A percentile compares a stretch with the other conserved stretches of the same genome.
These are phyloP conservation scores for Clausena lansium DNA, from an alignment of 345 rosid genomes.

Conservation along the genomic window DNA sequence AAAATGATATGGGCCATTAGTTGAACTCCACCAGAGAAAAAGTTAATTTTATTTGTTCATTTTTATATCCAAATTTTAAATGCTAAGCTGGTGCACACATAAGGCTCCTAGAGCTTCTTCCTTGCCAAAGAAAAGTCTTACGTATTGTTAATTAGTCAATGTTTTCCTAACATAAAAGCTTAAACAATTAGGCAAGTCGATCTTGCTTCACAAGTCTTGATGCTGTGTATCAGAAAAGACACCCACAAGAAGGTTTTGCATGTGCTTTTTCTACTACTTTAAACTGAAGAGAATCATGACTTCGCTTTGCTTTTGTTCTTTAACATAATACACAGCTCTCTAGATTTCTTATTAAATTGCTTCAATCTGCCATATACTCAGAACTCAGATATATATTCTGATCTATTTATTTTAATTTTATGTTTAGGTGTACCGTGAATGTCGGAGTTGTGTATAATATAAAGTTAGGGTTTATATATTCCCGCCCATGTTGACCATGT, in stretches of 20 bases:
- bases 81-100: too few relatives aligned
- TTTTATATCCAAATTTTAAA: too few relatives aligned
- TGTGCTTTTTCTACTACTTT: slow-evolving; percentile 38
- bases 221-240: slow-evolving; percentile 16
- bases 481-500: slow-evolving; percentile 21
- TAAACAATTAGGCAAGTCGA: neutral
- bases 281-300: slow-evolving; percentile 38
- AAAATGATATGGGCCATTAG: too few relatives aligned
- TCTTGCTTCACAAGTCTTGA: slow-evolving; percentile 14
- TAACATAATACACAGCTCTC: slow-evolving; percentile 10
- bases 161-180: neutral
- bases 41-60: too few relatives aligned
- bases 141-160: neutral
- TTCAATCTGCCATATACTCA: slow-evolving; percentile 3
- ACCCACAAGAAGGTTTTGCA: slow-evolving; percentile 33
- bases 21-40: too few relatives aligned
- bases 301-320: slow-evolving; percentile 31
- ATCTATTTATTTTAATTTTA: neutral
- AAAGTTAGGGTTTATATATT: slow-evolving; percentile 15
- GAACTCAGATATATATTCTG: neutral
- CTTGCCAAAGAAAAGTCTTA: neutral
- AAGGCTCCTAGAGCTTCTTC: neutral
- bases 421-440: slow-evolving; percentile 15
- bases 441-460: slow-evolving; percentile 13
- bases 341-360: slow-evolving; percentile 25